Percentiles rank a stretch among this genome's conserved stretches.
These are phyloP conservation scores for Fusarium sp. DNA, from an alignment of 2,329 filamentous ascomycete genomes.

Conservation along the genomic window DNA sequence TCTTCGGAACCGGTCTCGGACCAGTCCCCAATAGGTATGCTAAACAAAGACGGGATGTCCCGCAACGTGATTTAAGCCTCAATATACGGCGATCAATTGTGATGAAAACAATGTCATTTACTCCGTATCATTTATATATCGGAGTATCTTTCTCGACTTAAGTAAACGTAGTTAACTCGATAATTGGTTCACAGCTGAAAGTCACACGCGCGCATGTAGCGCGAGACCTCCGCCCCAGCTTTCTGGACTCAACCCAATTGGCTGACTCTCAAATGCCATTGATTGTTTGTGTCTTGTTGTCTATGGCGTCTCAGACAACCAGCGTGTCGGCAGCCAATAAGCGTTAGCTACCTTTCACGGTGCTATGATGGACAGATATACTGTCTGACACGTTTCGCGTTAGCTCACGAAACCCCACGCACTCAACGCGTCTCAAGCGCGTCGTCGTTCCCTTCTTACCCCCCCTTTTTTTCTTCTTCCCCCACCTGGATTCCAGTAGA, in stretches of 20 bases:
- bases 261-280: slow-evolving; percentile 15
- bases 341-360: slow-evolving; percentile 1
- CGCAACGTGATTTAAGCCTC: slow-evolving; percentile 29
- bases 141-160: not conserved
- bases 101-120: not conserved
- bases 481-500: slow-evolving; percentile 37
- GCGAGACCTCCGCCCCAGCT: slow-evolving; percentile 18
- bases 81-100: not conserved
- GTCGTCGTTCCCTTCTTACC: slow-evolving; percentile 24
- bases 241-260: slow-evolving; percentile 28
- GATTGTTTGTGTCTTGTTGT: slow-evolving; percentile 28
- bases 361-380: not conserved
- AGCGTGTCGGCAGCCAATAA: slow-evolving; percentile 35
- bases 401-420: slow-evolving; percentile 26
- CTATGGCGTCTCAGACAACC: slow-evolving; percentile 12
- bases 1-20: slow-evolving; percentile 6
- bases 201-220: slow-evolving; percentile 27
- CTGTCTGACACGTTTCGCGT: slow-evolving; percentile 30
- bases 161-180: not conserved
- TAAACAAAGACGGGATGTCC: slow-evolving; percentile 43
- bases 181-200: not conserved
- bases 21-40: slow-evolving; percentile 12
- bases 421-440: slow-evolving; percentile 46
- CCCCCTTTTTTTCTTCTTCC: slow-evolving; percentile 22
- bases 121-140: not conserved